Base-by-base conservation (phyloP, 1,139 yeast species). In the Taphrina wiesneri region DNA sequence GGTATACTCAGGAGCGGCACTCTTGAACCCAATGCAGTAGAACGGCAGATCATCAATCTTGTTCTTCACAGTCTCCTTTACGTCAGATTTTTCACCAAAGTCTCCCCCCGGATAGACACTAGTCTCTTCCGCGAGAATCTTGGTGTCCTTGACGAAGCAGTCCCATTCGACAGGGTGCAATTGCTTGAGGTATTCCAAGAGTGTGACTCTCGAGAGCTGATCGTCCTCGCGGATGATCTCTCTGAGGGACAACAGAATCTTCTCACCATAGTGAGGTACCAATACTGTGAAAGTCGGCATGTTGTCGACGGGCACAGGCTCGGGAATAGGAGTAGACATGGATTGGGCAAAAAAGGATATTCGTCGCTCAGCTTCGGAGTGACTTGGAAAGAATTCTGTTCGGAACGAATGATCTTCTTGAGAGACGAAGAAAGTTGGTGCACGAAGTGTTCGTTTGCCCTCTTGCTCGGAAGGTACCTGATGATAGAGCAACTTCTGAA, bases 101-200 rank as follows among this genome's bases (percentile, higher is more conserved):
- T 67, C 60, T n/a, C 71, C 72, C 21, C 67, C 88, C 72, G 84
- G 84, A 73, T 83, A 88, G 46, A 92, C 92, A 74, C 93, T 93
- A 70, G 96, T 89, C 81, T 95, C 99, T 79, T 93, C 99, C 69
- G 99, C 97, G 76, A 93, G 84, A 77, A 93, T 92, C 85, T 93
- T 93, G 68, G 99, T 93, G 78, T 93, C 99, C 81, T 93, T 93
- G 71, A 93, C 99, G 74, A 93, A 93, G 80, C 98, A 92, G 73
- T 93, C 99, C 99, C 99, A 93, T 81, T 93, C 99, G 71, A 93
- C 96, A 62, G 98, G 98, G 77, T 93, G 98, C 75, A 93, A 84
- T 81, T 93, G 99, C 80, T 93, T 93, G 82, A 93, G 85, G 78
- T 93, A 93, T 81, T 93, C 99, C 77, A 93, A 84, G 73, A 93